Conservation (phyloP, 805 yeast species). For the Ogataea pignaliae region DNA sequence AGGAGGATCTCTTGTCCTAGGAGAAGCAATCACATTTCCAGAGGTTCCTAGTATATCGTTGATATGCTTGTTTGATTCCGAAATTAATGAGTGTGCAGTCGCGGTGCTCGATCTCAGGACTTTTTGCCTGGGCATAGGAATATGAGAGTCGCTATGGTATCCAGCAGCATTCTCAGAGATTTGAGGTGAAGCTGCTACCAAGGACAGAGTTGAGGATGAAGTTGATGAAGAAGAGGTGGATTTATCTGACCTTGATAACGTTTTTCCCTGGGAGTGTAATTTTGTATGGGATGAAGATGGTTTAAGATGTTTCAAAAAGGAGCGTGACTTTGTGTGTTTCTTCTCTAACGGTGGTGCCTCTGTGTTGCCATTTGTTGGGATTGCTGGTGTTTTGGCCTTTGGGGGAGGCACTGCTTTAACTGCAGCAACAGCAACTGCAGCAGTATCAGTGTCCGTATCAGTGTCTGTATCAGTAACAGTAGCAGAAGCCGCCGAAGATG, state of each 20-base stretch:
- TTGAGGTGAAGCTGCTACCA: not conserved
- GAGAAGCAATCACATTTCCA: constrained; percentile 21
- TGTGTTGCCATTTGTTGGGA: not conserved
- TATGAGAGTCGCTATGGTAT: not conserved
- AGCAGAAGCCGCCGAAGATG: not conserved
- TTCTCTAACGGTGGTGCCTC: not conserved
- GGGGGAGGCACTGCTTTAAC: not conserved
- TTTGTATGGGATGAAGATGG: not conserved
- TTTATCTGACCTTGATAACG: too few species aligned
- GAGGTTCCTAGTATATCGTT: constrained; percentile 19
- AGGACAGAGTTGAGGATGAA: too few species aligned
- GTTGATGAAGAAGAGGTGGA: too few species aligned
- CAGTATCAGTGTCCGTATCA: not conserved
- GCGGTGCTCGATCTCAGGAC: constrained; percentile 6
- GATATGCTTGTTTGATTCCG: constrained; percentile 13
- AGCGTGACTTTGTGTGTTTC: constrained; percentile 2
- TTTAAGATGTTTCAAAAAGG: constrained; percentile 9
- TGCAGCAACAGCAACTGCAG: not conserved
- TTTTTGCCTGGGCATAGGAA: constrained; percentile 4
- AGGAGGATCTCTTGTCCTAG: constrained; percentile 10
- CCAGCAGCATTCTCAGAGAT: not conserved
- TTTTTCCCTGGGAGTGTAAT: not conserved
- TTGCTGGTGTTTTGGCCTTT: not conserved
- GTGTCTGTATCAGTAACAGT: too few species aligned
- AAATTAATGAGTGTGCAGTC: constrained; percentile 7